A percentile compares a stretch with the other conserved stretches of the same genome.
phyloP scores from a whole-genome alignment of 1,139 yeast genomes.

The Sugiyamaella castrensis region DNA sequence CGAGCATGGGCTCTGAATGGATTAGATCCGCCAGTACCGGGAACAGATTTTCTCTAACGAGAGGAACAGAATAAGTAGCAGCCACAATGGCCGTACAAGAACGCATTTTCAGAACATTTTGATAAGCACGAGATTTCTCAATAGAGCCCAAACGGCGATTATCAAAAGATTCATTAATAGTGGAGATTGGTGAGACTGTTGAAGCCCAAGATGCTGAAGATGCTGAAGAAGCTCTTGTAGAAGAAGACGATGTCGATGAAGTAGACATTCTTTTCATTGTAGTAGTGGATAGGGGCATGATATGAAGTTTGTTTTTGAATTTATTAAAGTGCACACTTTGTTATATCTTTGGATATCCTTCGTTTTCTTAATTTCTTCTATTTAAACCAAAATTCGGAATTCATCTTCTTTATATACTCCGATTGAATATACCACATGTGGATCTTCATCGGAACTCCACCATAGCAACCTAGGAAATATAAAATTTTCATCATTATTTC shows the following conservation, averaged over 20 bases:
- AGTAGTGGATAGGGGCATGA: no score
- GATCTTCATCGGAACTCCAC: no score
- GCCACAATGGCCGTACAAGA: constrained; percentile 21
- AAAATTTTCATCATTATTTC: no score
- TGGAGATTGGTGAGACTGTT: background rate
- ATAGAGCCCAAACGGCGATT: constrained; percentile 12
- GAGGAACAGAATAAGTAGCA: constrained; percentile 18
- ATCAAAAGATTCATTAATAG: background rate
- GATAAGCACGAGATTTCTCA: constrained; percentile 21
- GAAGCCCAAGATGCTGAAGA: background rate
- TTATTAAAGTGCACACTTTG: no score
- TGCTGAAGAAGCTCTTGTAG: background rate
- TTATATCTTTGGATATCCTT: no score
- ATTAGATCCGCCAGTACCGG: constrained; percentile 20
- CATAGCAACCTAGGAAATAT: no score
- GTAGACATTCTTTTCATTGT: background rate
- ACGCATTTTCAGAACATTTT: constrained; percentile 10
- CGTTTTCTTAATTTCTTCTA: no score
- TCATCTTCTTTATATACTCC: no score
- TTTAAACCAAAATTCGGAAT: no score
- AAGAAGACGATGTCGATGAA: constrained; percentile 1
- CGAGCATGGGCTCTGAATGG: constrained; percentile 16
- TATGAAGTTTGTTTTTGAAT: no score
- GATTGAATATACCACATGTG: no score
- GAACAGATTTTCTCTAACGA: constrained; percentile 18